A percentile compares a stretch with the other conserved stretches of the same genome.
Conservation (phyloP, 495 filamentous ascomycete species). For the Trichoderma gamsii region DNA sequence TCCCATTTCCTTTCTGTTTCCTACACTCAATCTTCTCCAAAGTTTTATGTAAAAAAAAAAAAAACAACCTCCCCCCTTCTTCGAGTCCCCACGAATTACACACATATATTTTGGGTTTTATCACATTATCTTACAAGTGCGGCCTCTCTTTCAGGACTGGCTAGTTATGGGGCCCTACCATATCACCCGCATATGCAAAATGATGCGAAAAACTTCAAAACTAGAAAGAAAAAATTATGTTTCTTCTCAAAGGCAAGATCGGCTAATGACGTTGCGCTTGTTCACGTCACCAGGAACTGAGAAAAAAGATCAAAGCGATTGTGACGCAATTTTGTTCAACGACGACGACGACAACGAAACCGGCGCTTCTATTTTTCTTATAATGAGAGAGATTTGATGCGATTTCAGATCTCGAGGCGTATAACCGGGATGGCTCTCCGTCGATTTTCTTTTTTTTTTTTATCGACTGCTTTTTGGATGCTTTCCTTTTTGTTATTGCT, state of each 20-base stretch:
- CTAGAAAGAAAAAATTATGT: neutral
- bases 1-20: constrained; percentile 14
- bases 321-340: neutral
- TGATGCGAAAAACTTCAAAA: neutral
- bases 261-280: constrained; percentile 6
- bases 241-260: neutral
- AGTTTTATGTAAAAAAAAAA: too few species aligned
- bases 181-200: neutral
- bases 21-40: neutral
- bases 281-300: constrained; percentile 11
- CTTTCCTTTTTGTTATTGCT: neutral
- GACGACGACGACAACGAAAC: neutral
- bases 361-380: neutral
- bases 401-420: neutral
- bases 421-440: neutral
- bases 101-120: neutral
- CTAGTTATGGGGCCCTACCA: neutral
- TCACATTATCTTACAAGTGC: constrained; percentile 13
- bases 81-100: neutral
- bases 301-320: neutral
- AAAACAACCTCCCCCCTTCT: neutral
- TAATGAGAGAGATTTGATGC: neutral
- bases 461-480: neutral
- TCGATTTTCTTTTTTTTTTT: neutral
- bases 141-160: constrained; percentile 17